phyloP scores from a whole-genome alignment of 2,329 filamentous ascomycete species.

The Aureobasidium uvarum region DNA sequence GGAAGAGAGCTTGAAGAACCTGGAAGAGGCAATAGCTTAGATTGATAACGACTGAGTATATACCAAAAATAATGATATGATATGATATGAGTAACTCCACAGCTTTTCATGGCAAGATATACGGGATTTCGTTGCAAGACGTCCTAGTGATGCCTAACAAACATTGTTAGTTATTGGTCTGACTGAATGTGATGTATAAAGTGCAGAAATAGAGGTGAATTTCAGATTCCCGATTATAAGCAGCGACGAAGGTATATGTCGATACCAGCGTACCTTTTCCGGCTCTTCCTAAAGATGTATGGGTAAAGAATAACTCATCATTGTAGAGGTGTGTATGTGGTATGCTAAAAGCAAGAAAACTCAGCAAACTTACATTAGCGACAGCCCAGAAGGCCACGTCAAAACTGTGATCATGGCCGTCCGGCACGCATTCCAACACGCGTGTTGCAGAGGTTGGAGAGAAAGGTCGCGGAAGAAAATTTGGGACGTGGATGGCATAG shows the following conservation, averaged over 20 bases:
- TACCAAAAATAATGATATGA: constrained; percentile 21
- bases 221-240: constrained; percentile 51
- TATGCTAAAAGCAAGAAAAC: constrained; percentile 1
- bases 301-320: constrained; percentile 40
- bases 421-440: constrained; percentile 1
- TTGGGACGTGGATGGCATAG: background rate
- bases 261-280: constrained; percentile 54
- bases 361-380: constrained; percentile 24
- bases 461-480: constrained; percentile 17
- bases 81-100: constrained; percentile 1
- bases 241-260: constrained; percentile 52
- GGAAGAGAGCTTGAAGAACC: constrained; percentile 47
- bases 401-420: background rate
- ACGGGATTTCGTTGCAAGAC: background rate
- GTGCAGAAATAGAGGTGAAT: constrained; percentile 26
- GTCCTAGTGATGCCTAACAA: background rate
- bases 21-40: background rate
- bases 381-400: constrained; percentile 4
- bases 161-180: background rate
- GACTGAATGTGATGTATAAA: background rate
- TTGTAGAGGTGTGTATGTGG: constrained; percentile 30
- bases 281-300: constrained; percentile 51
- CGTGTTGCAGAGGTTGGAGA: constrained; percentile 14
- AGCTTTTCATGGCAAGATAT: no score
- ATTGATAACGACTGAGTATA: constrained; percentile 2